Percentiles rank a stretch among this genome's conserved stretches.
These are phyloP conservation scores for Barnettozyma vustinii DNA, from an alignment of 805 yeast genomes.

Conservation along the genomic window DNA sequence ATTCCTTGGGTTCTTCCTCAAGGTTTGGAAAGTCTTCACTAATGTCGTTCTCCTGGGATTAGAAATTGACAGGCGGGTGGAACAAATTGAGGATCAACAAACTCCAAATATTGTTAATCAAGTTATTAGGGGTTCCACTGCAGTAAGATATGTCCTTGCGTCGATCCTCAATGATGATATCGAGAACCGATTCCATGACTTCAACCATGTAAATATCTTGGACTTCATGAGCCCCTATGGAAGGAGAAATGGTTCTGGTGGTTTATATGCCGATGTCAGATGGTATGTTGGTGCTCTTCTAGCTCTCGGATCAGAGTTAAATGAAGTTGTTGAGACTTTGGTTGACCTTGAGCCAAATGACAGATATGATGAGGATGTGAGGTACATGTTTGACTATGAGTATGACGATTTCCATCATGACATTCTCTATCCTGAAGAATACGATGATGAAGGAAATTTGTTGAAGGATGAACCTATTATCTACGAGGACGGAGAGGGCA, in stretches of 20 bases:
- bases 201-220: slow-evolving; percentile 50
- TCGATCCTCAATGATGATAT: slow-evolving; percentile 49
- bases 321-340: slow-evolving; percentile 48
- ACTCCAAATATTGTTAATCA: slow-evolving; percentile 44
- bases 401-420: slow-evolving; percentile 37
- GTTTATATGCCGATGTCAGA: slow-evolving; percentile 52
- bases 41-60: slow-evolving; percentile 53
- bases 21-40: slow-evolving; percentile 64
- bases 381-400: slow-evolving; percentile 56
- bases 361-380: slow-evolving; percentile 61
- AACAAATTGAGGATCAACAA: slow-evolving; percentile 25
- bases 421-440: slow-evolving; percentile 23
- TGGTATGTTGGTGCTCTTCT: slow-evolving; percentile 51
- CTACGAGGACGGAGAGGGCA: slow-evolving; percentile 25
- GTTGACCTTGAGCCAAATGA: slow-evolving; percentile 56
- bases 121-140: slow-evolving; percentile 56
- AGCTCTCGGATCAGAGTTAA: slow-evolving; percentile 40
- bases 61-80: slow-evolving; percentile 51
- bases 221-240: slow-evolving; percentile 66
- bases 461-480: slow-evolving; percentile 18
- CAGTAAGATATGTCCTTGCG: slow-evolving; percentile 58
- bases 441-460: slow-evolving; percentile 9
- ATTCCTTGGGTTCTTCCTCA: slow-evolving; percentile 49
- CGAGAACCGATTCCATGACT: slow-evolving; percentile 43
- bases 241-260: slow-evolving; percentile 54